phyloP scores from a whole-genome alignment of 2,329 filamentous ascomycete genomes.

The Fulvia fulva region DNA sequence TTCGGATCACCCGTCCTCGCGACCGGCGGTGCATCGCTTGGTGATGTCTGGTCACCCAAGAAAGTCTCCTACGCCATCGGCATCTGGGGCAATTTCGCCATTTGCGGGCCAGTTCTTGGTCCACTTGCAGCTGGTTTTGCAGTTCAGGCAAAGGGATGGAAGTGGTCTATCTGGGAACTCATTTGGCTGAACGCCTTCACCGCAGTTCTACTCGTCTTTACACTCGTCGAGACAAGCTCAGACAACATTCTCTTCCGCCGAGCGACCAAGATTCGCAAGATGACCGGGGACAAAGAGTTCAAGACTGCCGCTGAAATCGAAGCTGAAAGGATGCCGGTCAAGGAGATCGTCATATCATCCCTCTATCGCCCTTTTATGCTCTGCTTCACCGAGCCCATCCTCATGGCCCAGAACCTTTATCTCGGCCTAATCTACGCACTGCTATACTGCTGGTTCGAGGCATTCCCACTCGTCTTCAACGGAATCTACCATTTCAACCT shows the following conservation, averaged over 20 bases:
- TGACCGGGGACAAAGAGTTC: slow-evolving; percentile 34
- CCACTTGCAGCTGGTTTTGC: slow-evolving; percentile 39
- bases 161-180: slow-evolving; percentile 32
- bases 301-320: slow-evolving; percentile 37
- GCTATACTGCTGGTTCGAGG: slow-evolving; percentile 43
- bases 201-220: slow-evolving; percentile 33
- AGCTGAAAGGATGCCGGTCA: slow-evolving; percentile 30
- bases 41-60: slow-evolving; percentile 38
- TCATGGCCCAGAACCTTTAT: slow-evolving; percentile 39
- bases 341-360: slow-evolving; percentile 37
- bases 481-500: slow-evolving; percentile 38
- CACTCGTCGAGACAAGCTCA: slow-evolving; percentile 35
- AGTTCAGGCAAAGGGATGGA: slow-evolving; percentile 20
- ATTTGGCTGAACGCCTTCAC: slow-evolving; percentile 36
- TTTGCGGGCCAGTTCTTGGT: slow-evolving; percentile 38
- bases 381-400: slow-evolving; percentile 36
- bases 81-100: slow-evolving; percentile 36
- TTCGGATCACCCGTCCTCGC: slow-evolving; percentile 44
- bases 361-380: slow-evolving; percentile 41
- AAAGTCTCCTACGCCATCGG: slow-evolving; percentile 36
- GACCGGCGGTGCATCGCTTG: slow-evolving; percentile 41
- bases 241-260: slow-evolving; percentile 39
- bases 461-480: slow-evolving; percentile 39
- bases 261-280: slow-evolving; percentile 33
- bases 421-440: slow-evolving; percentile 39